These are phyloP conservation scores for Rhizopogon rudus DNA, from an alignment of 768 basidiomycete species.

Conservation along the genomic window DNA sequence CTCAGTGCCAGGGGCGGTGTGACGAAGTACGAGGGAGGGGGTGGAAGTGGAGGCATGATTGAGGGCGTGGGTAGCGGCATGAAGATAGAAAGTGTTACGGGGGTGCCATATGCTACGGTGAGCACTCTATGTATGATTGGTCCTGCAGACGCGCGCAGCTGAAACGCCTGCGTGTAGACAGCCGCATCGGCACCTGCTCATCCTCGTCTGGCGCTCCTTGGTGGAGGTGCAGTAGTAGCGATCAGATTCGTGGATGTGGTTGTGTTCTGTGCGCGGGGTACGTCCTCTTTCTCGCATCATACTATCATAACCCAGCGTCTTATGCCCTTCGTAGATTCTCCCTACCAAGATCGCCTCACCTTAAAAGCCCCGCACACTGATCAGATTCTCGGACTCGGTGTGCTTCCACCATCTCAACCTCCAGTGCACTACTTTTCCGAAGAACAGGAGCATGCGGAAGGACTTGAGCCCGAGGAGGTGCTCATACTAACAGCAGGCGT, in stretches of 20 bases:
- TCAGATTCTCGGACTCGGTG: constrained; percentile 66
- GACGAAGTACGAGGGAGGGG: constrained; percentile 20
- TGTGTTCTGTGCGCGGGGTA: constrained; percentile 66
- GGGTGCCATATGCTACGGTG: constrained; percentile 76
- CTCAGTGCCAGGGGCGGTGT: constrained; percentile 31
- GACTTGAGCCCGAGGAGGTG: constrained; percentile 7
- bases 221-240: constrained; percentile 52
- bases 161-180: constrained; percentile 35
- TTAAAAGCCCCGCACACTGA: constrained; percentile 59
- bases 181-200: constrained; percentile 67
- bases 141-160: background rate
- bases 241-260: constrained; percentile 77
- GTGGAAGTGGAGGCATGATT: constrained; percentile 6
- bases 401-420: constrained; percentile 23
- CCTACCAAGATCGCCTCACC: constrained; percentile 68
- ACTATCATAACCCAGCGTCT: background rate
- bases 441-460: constrained; percentile 6
- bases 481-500: constrained; percentile 53
- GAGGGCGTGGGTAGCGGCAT: constrained; percentile 31
- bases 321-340: constrained; percentile 42
- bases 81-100: constrained; percentile 42
- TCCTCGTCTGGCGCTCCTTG: constrained; percentile 58
- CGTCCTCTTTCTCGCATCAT: background rate
- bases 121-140: background rate
- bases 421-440: constrained; percentile 14